Evolutionary conservation across 2,329 filamentous ascomycete genomes (phyloP).

Genomic region (Microdochium trichocladiopsis): DNA sequence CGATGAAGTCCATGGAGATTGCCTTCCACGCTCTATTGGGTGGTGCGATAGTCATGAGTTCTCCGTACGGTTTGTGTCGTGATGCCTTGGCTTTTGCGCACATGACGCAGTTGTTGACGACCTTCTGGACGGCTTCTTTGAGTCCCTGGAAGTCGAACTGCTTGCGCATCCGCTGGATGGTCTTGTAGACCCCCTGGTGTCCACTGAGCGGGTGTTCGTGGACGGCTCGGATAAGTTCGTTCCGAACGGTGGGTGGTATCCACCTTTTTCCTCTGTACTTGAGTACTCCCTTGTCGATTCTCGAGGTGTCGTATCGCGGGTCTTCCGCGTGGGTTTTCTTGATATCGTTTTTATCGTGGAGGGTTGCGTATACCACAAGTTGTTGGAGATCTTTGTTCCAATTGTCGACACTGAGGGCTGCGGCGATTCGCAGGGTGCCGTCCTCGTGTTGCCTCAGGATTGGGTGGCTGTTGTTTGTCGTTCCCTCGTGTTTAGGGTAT

Average conservation of each 20-base stretch:
- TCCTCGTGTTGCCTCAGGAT: too few relatives aligned
- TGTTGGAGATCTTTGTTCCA: too few relatives aligned
- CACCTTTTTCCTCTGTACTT: not conserved
- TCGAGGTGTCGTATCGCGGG: too few relatives aligned
- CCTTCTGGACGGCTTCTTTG: not conserved
- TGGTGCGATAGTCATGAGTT: not conserved
- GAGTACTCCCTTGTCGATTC: not conserved
- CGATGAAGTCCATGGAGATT: not conserved
- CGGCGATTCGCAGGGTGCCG: too few relatives aligned
- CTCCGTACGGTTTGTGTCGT: not conserved
- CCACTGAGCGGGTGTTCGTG: not conserved
- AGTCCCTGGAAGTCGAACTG: not conserved
- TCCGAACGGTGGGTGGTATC: not conserved
- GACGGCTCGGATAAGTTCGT: not conserved
- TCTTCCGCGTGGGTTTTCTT: too few relatives aligned
- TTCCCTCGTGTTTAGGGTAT: too few relatives aligned
- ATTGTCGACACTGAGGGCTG: too few relatives aligned
- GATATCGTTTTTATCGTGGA: too few relatives aligned
- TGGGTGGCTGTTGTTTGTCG: too few relatives aligned
- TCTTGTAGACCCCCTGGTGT: slow-evolving; percentile 2
- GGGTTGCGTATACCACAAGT: too few relatives aligned
- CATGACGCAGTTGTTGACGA: not conserved
- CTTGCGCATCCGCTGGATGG: not conserved
- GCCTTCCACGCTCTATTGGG: not conserved
- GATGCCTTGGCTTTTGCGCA: not conserved